Evolutionary conservation across 2,329 filamentous ascomycete species (phyloP).

Genomic region (Bretziella fagacearum): DNA sequence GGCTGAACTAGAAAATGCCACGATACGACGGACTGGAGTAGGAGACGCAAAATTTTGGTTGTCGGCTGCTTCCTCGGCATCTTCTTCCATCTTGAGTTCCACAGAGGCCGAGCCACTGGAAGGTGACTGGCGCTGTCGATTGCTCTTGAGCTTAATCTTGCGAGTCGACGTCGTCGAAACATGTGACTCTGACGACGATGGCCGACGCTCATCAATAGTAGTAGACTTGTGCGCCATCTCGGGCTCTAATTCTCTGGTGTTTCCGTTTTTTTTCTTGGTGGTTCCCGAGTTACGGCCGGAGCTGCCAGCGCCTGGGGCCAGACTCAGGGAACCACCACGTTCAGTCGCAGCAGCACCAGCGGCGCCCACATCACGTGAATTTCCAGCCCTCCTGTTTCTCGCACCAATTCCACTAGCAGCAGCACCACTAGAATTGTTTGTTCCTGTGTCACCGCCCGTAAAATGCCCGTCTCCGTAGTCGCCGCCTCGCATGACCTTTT

Average conservation of each 20-base stretch:
- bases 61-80: neutral
- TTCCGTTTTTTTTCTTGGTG: constrained; percentile 1
- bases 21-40: constrained; percentile 3
- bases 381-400: constrained; percentile 10
- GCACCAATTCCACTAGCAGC: constrained; percentile 4
- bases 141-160: constrained; percentile 6
- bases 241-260: neutral
- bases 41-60: neutral
- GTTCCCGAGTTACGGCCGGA: neutral
- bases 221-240: neutral
- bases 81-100: neutral
- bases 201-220: neutral
- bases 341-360: neutral
- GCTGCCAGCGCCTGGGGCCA: neutral
- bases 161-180: neutral
- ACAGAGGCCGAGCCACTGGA: neutral
- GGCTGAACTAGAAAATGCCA: constrained; percentile 3
- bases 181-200: neutral
- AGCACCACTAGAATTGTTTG: neutral
- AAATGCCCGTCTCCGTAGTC: neutral
- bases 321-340: neutral
- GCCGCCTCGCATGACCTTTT: neutral
- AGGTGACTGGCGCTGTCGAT: neutral
- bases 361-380: constrained; percentile 12
- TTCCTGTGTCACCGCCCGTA: neutral